Conservation (phyloP, 768 basidiomycete genomes). For the Trametes maxima region DNA sequence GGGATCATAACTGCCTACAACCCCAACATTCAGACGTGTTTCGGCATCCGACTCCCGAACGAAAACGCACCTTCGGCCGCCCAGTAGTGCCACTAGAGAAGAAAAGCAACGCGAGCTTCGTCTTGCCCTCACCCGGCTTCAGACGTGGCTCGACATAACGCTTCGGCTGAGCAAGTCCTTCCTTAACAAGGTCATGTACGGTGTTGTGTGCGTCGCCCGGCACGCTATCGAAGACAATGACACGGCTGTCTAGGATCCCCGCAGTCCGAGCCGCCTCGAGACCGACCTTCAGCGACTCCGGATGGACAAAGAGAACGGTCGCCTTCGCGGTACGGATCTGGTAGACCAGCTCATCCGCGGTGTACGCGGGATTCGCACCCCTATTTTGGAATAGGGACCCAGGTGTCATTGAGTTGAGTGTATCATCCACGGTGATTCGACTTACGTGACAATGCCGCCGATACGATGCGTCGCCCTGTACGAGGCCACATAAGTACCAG, state of each 20-base stretch:
- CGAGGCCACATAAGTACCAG: background rate
- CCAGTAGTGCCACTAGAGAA: constrained; percentile 82
- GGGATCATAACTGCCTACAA: constrained; percentile 43
- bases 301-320: constrained; percentile 29
- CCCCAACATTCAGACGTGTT: constrained; percentile 36
- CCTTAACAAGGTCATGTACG: constrained; percentile 51
- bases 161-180: constrained; percentile 44
- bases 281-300: constrained; percentile 27
- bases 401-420: background rate
- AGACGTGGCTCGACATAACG: constrained; percentile 54
- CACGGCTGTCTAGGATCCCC: constrained; percentile 26
- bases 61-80: constrained; percentile 57
- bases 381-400: constrained; percentile 11
- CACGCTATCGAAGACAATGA: constrained; percentile 28
- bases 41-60: constrained; percentile 50
- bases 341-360: constrained; percentile 34
- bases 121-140: constrained; percentile 60
- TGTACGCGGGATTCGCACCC: constrained; percentile 36
- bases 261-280: constrained; percentile 27
- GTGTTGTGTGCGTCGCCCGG: constrained; percentile 33
- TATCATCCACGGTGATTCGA: background rate
- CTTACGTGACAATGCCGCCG: constrained; percentile 60
- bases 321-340: constrained; percentile 32
- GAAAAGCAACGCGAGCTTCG: constrained; percentile 68
- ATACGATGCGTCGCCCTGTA: constrained; percentile 52